Conservation (phyloP, 73 alveolate species). For the Blepharisma japonicum region DNA sequence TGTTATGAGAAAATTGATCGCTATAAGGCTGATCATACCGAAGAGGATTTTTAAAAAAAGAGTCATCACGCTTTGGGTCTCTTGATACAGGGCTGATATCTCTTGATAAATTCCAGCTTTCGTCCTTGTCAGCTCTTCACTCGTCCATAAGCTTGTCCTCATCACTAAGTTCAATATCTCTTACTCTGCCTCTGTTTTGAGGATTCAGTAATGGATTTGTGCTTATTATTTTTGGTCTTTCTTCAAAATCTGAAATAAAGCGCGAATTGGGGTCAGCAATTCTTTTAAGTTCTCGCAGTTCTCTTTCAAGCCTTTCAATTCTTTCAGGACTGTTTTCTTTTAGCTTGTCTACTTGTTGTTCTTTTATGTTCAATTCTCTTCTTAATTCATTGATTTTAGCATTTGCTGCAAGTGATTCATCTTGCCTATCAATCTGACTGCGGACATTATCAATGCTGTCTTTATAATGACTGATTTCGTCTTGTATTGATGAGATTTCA, state of each 20-base stretch:
- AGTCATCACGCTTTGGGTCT: too few relatives aligned
- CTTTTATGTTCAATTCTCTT: background rate
- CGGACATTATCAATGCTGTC: background rate
- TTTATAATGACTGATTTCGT: background rate
- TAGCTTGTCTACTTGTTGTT: background rate
- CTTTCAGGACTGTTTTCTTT: background rate
- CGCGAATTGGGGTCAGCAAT: too few relatives aligned
- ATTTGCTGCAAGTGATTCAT: conserved; percentile 14
- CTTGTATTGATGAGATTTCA: background rate
- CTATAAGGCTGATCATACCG: too few relatives aligned
- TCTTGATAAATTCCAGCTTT: conserved; percentile 24
- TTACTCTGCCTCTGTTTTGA: background rate
- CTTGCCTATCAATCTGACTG: background rate
- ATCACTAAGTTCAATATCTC: background rate
- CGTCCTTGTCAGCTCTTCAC: background rate
- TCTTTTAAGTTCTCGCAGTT: background rate
- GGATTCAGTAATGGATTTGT: background rate
- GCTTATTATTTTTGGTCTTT: background rate
- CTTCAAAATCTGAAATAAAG: background rate
- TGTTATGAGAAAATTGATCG: too few relatives aligned
- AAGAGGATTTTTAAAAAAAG: too few relatives aligned
- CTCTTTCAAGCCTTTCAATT: conserved; percentile 10
- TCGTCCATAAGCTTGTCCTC: background rate
- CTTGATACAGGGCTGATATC: conserved; percentile 23
- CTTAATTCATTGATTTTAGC: conserved; percentile 15